Evolutionary conservation across 1,284 basidiomycete species (phyloP), one percentile per base, ranked within the genome.

Genomic region (Bjerkandera adusta): DNA sequence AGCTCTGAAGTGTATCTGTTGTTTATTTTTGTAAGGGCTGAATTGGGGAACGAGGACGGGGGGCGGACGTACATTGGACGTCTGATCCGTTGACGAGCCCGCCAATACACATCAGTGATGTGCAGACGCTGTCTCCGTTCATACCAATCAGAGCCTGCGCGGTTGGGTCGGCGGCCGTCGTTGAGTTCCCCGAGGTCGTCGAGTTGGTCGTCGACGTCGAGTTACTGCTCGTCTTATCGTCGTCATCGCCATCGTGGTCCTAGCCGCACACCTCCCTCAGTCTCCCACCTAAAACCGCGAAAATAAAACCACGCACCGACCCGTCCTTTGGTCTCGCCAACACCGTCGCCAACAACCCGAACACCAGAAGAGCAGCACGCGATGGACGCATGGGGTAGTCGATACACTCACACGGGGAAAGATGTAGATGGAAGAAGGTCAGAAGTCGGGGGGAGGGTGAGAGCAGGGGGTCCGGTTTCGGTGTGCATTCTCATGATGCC

Each of bases 81-180:
- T 36, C 53, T 4, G 59, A 56, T 20, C 55, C 58, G 27, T 59
- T 58, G 34, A 59, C 51, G 8, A 58, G 41, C 5, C 50, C 59
- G n/a, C 50, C 50, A 16, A 59, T 51, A 43, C 58, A 58, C 55
- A 61, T 53, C 22, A 47, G 32, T 27, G 34, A 21, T 16, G 38
- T 47, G 38, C 45, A 47, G 11, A 36, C 36, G 15, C 25, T 33
- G 24, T 32, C 45, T 16, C 45, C 45, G 15, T 42, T 47, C 24
- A 47, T 33, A 18, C 45, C 38, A 15, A 47, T 27, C n/a, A 47
- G 33, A 13, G 45, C 37, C 18, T 34, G 30, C 24, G 43, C 22
- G n/a, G 18, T 36, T 25, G 33, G 18, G 27, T 30, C 8, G 27
- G 11, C 15, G 40, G 10, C 18, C n/a, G 27, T 30, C 10, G 25